Evolutionary conservation across 1,284 basidiomycete species (phyloP).

Genomic region (Sporisorium graminicola): DNA sequence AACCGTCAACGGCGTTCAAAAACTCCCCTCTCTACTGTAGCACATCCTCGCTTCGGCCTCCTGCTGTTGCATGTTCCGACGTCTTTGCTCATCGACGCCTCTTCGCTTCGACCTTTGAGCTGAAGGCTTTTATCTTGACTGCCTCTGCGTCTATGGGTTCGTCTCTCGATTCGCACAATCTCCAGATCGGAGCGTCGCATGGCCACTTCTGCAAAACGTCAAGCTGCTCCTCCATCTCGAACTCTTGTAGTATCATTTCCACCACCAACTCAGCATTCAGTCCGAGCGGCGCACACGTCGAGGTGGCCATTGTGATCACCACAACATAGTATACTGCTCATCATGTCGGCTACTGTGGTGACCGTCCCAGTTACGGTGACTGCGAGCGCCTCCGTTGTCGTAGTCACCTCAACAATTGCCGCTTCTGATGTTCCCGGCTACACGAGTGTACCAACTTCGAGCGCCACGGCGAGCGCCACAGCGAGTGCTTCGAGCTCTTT

Average conservation of each 20-base stretch:
- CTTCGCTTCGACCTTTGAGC: background rate
- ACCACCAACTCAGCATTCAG: background rate
- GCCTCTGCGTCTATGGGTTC: too few relatives aligned
- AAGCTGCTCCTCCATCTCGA: background rate
- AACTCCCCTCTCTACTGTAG: too few relatives aligned
- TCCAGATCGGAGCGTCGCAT: too few relatives aligned
- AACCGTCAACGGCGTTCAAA: conserved; percentile 3
- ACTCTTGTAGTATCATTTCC: background rate
- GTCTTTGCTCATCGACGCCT: background rate
- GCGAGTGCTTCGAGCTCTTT: conserved; percentile 10
- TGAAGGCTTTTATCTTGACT: too few relatives aligned
- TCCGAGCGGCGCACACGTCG: background rate
- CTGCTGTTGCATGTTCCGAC: background rate
- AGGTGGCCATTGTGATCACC: background rate
- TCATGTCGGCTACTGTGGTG: conserved; percentile 27
- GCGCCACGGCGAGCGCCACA: conserved; percentile 1
- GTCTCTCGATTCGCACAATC: too few relatives aligned
- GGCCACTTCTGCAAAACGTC: too few relatives aligned
- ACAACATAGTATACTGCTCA: background rate
- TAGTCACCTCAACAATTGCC: conserved; percentile 34
- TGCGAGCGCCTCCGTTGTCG: conserved; percentile 31
- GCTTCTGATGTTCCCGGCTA: conserved; percentile 20
- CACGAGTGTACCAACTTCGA: conserved; percentile 6
- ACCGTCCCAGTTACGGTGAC: conserved; percentile 28
- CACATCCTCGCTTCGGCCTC: background rate